These are phyloP conservation scores for Fusarium napiforme DNA, from an alignment of 2,329 filamentous ascomycete species.

Conservation along the genomic window DNA sequence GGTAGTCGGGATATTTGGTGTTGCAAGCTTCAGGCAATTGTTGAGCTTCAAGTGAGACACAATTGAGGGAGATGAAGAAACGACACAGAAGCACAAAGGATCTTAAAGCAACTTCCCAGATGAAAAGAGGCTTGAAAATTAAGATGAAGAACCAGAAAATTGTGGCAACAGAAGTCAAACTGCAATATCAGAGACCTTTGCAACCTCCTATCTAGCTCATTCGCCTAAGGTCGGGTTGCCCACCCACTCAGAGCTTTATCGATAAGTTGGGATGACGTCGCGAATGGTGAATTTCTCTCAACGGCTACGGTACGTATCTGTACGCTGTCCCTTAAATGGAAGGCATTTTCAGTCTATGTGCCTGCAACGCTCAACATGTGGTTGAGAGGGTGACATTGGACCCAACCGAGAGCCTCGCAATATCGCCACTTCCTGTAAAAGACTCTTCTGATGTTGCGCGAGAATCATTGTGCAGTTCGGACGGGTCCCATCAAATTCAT, in stretches of 20 bases:
- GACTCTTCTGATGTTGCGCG: conserved; percentile 27
- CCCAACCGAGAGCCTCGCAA: conserved; percentile 17
- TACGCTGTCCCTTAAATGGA: conserved; percentile 25
- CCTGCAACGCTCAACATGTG: conserved; percentile 7
- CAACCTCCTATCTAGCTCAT: conserved; percentile 37
- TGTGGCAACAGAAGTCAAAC: conserved; percentile 31
- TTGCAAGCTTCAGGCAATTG: conserved; percentile 37
- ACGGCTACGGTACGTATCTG: conserved; percentile 39
- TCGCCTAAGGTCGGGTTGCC: conserved; percentile 15
- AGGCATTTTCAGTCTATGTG: conserved; percentile 18
- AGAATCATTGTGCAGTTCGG: conserved; percentile 33
- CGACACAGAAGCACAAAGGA: conserved; percentile 8
- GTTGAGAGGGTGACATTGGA: conserved; percentile 28
- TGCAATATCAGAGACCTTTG: conserved; percentile 41
- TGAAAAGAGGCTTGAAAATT: conserved; percentile 30
- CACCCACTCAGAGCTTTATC: conserved; percentile 43
- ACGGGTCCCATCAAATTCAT: conserved; percentile 11
- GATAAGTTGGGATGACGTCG: conserved; percentile 47
- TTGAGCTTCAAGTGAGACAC: conserved; percentile 41
- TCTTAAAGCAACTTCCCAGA: conserved; percentile 13
- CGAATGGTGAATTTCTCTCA: conserved; percentile 36
- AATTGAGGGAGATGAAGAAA: conserved; percentile 20
- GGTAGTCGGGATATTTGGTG: conserved; percentile 38
- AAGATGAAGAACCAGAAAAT: conserved; percentile 25
- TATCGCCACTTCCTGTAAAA: conserved; percentile 29